Base-by-base conservation (phyloP, 495 filamentous ascomycete genomes). In the Tuber calosporum region DNA sequence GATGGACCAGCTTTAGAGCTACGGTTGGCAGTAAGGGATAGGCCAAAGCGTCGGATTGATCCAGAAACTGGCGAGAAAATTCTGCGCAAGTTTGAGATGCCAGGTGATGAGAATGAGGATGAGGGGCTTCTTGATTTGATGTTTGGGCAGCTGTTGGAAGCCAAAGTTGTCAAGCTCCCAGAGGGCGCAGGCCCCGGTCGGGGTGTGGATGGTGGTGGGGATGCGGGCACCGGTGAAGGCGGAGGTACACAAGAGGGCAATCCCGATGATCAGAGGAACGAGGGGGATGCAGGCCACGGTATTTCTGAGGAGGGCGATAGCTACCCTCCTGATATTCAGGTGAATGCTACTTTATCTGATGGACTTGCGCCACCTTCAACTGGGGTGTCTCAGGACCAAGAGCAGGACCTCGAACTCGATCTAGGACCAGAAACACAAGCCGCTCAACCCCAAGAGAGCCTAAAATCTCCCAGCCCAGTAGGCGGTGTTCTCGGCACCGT, bases 11-110 rank as follows among this genome's bases (percentile, higher is more conserved):
- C 79, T 6, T 73, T 94, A 20, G 84, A 86, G 20, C 82, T 96
- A 19, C 87, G 84, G 41, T 86, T 95, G 6, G 92, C 76, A 30
- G 53, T 74, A 69, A 87, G 92, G 19, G 92, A 97, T 82, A 84
- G 88, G 45, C 81, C 87, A 20, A 84, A 87, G 71, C 84, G 84
- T 68, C 83, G 84, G 6, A 83, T 83, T 38, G 84, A 87, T 79
- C 82, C 86, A 15, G 84, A 88, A 40, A 87, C 88, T 34, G 89
- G 87, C 11, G 86, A 88, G 40, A 85, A 88, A 66, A 79, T 87
- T 13, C 89, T 90, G 77, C 84, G 84, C 66, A 89, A 87, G 75
- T 91, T 92, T 79, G 90, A 92, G 71, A 88, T 91, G 85, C 88
- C 89, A 1, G 87, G 86, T 3, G 82, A 86, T 72, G 83, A 84